Evolutionary conservation across 2,329 filamentous ascomycete species (phyloP), one percentile per base, ranked within the genome.

Genomic region (Fusarium sp.): DNA sequence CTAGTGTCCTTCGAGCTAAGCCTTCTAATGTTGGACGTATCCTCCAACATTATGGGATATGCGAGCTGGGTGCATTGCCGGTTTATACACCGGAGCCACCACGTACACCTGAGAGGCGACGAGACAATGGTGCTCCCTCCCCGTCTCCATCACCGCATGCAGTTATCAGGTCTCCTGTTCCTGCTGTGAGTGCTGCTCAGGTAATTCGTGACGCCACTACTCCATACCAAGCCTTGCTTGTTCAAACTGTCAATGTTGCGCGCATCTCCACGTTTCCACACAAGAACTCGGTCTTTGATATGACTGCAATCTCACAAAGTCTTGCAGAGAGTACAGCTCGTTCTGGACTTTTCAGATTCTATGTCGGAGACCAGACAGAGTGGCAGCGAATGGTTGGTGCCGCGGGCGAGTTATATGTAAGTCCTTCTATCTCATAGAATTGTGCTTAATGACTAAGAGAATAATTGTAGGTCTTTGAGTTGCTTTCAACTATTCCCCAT

Each of bases 1-100:
- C 41, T 4, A 58, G 31, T 23, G 10, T 58, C 2, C 23, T 58
- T 6, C 19, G 23, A 19, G 29, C 41, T 14, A 58, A 48, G 19
- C 10, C 4, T 7, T 35, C 7, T 4, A 58, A 27, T 5, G 10
- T 14, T 23, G 23, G 41, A 0, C 55, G 41, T 11, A 23, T 37
- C 2, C 55, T 58, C 10, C 41, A 48, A 15, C 4, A 15, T 15
- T 10, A 48, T 23, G 55, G 31, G 1, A 48, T 58, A 48, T 37
- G 14, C 0, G n/a, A 37, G 4, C 21, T 35, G 2, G 2, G 4
- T 10, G 5, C 0, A 2, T 23, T 48, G 8, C 2, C 5, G 8
- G 8, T 7, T 3, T 9, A 19, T 23, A 10, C 3, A 3, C 23
- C 18, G 5, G 41, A 35, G 3, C 55, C 55, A 9, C 55, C 55